Conservation (phyloP, 225 moss, liverwort and hornwort genomes). For the Asterella californica region DNA sequence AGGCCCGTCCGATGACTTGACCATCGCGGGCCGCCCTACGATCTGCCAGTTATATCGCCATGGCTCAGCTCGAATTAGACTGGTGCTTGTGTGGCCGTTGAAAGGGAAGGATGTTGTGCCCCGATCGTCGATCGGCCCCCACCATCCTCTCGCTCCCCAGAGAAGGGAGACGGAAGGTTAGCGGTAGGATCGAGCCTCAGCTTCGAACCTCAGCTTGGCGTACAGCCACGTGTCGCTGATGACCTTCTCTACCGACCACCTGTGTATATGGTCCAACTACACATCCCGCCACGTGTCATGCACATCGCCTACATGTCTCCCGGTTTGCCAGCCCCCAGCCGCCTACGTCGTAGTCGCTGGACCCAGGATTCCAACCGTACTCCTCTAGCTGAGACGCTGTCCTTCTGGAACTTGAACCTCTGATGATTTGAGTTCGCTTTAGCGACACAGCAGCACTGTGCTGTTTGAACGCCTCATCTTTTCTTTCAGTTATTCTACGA, state of each 20-base stretch:
- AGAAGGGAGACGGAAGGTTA: background rate
- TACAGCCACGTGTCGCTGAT: background rate
- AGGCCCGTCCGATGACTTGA: background rate
- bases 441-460: too few species aligned
- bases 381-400: background rate
- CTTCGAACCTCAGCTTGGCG: background rate
- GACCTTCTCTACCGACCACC: background rate
- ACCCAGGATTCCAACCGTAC: background rate
- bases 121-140: background rate
- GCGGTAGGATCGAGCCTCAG: background rate
- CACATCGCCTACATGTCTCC: background rate
- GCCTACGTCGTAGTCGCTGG: background rate
- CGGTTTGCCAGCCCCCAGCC: background rate
- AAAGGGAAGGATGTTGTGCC: background rate
- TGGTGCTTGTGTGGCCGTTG: background rate
- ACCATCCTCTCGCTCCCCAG: background rate
- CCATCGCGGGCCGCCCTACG: background rate
- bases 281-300: background rate
- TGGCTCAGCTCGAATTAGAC: background rate
- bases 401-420: too few species aligned
- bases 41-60: constrained; percentile 7
- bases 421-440: background rate
- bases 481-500: too few species aligned
- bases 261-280: background rate
- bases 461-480: too few species aligned